phyloP scores from a whole-genome alignment of 2,329 filamentous ascomycete species.

The Fusarium sp. region DNA sequence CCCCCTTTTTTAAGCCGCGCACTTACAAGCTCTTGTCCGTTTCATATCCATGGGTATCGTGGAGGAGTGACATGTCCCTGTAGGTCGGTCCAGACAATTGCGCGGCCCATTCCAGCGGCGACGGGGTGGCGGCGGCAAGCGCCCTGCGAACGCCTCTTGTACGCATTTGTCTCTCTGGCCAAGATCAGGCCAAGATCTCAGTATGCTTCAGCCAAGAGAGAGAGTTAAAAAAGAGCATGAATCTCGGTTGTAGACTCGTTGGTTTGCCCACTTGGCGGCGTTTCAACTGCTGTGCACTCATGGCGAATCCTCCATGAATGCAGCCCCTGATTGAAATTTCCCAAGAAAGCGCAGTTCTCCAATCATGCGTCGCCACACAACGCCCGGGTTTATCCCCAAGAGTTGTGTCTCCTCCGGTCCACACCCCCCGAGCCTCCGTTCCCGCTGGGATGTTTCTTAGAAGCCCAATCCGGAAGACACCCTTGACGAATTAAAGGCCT shows the following conservation, averaged over 20 bases:
- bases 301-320: conserved; percentile 17
- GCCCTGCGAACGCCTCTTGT: conserved; percentile 5
- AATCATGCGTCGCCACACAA: conserved; percentile 9
- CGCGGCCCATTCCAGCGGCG: neutral
- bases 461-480: conserved; percentile 1
- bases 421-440: neutral
- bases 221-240: neutral
- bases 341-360: neutral
- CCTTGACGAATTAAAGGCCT: neutral
- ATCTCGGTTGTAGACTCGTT: neutral
- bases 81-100: neutral
- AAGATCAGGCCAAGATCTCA: neutral
- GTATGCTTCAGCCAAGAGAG: neutral
- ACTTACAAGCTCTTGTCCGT: conserved; percentile 3
- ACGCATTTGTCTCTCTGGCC: neutral
- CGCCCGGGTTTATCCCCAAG: neutral
- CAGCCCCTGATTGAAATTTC: conserved; percentile 32
- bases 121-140: conserved; percentile 4
- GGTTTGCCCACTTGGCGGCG: neutral
- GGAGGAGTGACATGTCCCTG: neutral
- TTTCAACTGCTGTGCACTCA: neutral
- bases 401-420: neutral
- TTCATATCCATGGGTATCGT: conserved; percentile 23
- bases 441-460: neutral
- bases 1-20: conserved; percentile 38